phyloP scores from a whole-genome alignment of 106 monocot genomes.

The Acorus calamus region DNA sequence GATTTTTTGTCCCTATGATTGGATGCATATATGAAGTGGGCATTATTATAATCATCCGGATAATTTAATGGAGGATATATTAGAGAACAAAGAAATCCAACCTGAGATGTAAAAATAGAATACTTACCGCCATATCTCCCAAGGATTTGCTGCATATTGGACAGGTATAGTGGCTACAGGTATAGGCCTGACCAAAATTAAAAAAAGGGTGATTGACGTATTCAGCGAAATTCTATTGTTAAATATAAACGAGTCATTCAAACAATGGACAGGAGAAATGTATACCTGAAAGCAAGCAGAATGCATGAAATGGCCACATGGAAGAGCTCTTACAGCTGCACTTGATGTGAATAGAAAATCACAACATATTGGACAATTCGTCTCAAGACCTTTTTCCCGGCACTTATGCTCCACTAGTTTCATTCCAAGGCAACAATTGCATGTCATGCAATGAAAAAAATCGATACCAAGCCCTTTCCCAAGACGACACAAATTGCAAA shows the following conservation, averaged over 20 bases:
- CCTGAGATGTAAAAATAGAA: neutral
- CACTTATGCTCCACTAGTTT: too few relatives aligned
- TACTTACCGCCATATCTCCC: slow-evolving; percentile 94
- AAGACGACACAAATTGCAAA: slow-evolving; percentile 94
- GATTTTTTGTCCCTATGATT: too few relatives aligned
- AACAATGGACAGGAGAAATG: neutral
- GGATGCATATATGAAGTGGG: too few relatives aligned
- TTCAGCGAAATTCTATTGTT: too few relatives aligned
- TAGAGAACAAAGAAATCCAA: too few relatives aligned
- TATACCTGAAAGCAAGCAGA: slow-evolving; percentile 95
- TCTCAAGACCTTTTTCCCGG: too few relatives aligned
- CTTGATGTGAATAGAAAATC: slow-evolving; percentile 13
- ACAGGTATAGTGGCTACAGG: slow-evolving; percentile 91
- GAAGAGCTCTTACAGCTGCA: too few relatives aligned
- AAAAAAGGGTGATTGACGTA: neutral
- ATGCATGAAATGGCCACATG: slow-evolving; percentile 76
- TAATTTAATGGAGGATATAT: too few relatives aligned
- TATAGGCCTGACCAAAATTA: slow-evolving; percentile 58
- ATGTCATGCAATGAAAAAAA: too few relatives aligned
- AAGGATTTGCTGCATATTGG: slow-evolving; percentile 98
- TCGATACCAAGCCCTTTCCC: slow-evolving; percentile 10
- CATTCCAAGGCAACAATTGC: too few relatives aligned
- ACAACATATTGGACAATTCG: slow-evolving; percentile 66
- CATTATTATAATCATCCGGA: too few relatives aligned
- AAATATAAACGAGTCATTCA: neutral